Evolutionary conservation across 768 basidiomycete genomes (phyloP), one percentile per base, ranked within the genome.

Genomic region (Tricholoma bakamatsutake): DNA sequence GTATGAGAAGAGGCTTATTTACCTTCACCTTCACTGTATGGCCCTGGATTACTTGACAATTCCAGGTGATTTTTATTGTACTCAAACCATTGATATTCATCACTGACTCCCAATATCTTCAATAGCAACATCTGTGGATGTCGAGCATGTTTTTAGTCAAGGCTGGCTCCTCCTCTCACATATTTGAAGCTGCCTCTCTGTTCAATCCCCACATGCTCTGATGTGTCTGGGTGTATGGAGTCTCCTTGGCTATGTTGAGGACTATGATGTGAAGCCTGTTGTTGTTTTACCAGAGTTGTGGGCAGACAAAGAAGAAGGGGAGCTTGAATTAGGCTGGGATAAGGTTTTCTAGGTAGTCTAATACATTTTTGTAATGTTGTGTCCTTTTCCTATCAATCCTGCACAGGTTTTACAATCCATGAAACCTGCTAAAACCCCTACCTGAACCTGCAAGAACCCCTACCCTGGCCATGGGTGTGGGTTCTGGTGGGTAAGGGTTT

Each of bases 41-140:
- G 72, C 67, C 2, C 56, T 64, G 0, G 64, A 73, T 40, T 72
- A 73, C 47, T 55, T 70, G 0, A 57, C 55, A 3, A 67, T 72
- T 28, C 67, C 70, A 43, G 59, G 71, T 70, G 45, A 17, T 42
- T 35, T 51, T 11, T 24, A 56, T 17, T 35, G n/a, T n/a, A n/a
- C n/a, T n/a, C n/a, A n/a, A n/a, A n/a, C 50, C 18, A 42, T 35
- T 50, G 10, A 27, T 37, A 35, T 15, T 18, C 17, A 43, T 18
- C 17, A 37, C 18, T 21, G 7, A 18, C 17, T 11, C 21, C n/a
- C n/a, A n/a, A 39, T 31, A 12, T 9, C 12, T 9, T n/a, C n/a
- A n/a, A 37, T 42, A 57, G 56, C 56, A 12, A 57, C 52, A 6
- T 53, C 56, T 40, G 52, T 53, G 27, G 56, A 47, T 42, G 45